Base-by-base conservation (phyloP, 192 early-diverging fungal species). In the Backusella psychrophila region DNA sequence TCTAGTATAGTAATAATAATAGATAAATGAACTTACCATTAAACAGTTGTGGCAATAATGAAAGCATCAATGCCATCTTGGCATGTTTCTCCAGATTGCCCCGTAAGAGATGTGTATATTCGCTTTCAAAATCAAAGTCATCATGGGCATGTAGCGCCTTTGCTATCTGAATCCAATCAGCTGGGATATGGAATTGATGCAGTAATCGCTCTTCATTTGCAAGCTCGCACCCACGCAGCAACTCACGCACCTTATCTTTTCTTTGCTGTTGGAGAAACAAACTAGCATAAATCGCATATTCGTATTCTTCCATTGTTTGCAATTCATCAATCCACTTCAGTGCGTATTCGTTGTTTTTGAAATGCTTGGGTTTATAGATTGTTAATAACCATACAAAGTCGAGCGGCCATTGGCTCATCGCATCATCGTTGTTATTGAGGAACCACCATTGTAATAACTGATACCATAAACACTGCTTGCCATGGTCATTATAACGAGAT, bases 121-220 rank as follows among this genome's bases (percentile, higher is more conserved):
- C 56, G 11, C 11, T 63, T 63, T 63, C 56, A 63, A 63, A 63
- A 29, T 63, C 56, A 63, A 63, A 63, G 21, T 63, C 56, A 63
- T 63, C 56, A 29, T 63, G 56, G 3, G 56, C 56, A 63, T 63
- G 56, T 29, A 63, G 0, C 0, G 56, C 56, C 26, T 63, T 63
- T 63, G 56, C 56, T 4, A 63, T 29, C 1, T 29, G 56, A 29
- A 63, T 29, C 56, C 56, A 63, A 29, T 63, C 56, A 1, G 12
- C 26, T 11, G 56, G 56, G 9, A 63, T 63, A 63, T 26, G 12
- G 56, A 26, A 63, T 63, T 63, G 11, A 12, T 26, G 56, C 11
- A 63, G 26, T 29, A 63, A 9, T 11, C 0, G n/a, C n/a, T 63
- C 3, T 63, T 26, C 56, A 14, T 63, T 29, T 12, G 14, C 3